Base-by-base conservation (phyloP, 768 basidiomycete genomes). In the Boletus rufocinnamomeus region DNA sequence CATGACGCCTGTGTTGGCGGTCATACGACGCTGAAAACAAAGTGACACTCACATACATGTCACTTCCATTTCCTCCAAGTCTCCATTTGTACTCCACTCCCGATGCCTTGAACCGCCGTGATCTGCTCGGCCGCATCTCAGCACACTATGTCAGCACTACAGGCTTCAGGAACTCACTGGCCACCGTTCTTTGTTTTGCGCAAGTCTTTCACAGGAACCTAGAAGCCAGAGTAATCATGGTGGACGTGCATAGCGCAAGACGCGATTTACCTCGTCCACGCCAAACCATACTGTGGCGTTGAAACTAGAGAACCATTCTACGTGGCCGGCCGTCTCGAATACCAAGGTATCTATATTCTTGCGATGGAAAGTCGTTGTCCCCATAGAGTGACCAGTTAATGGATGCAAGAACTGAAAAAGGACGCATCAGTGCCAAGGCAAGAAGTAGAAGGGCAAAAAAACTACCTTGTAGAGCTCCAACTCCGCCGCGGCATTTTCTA, bases 71-170 rank as follows among this genome's bases (percentile, higher is more conserved):
- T 44, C 78, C 76, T 50, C 69, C 67, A 38, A 78, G 68, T 69
- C 82, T 85, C 84, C 84, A 85, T 61, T 84, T 85, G 73, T 84
- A 85, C 63, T 81, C 79, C 30, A 72, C 65, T 38, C 77, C 77
- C 6, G 67, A 70, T 45, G 70, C 80, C 62, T 79, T 83, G 73
- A 84, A 85, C 28, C 83, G 72, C 57, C 84, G 79, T 13, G 84
- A 84, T 56, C 84, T 83, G 34, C 9, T 11, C 50, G 48, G 32
- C 34, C 32, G 32, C 14, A 32, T 43, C 30, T 67, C 30, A 65
- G 58, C n/a, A 43, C 23, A 23, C 23, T 3, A 34, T 19, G 28
- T 28, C 25, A 46, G 21, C 27, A 21, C n/a, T 19, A 6, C 11
- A 6, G 11, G 25, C 5, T 37, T 23, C 25, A 21, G 27, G 2